A percentile compares a stretch with the other conserved stretches of the same genome.
phyloP scores from a whole-genome alignment of 805 yeast genomes.

The Candida parachauliodes region DNA sequence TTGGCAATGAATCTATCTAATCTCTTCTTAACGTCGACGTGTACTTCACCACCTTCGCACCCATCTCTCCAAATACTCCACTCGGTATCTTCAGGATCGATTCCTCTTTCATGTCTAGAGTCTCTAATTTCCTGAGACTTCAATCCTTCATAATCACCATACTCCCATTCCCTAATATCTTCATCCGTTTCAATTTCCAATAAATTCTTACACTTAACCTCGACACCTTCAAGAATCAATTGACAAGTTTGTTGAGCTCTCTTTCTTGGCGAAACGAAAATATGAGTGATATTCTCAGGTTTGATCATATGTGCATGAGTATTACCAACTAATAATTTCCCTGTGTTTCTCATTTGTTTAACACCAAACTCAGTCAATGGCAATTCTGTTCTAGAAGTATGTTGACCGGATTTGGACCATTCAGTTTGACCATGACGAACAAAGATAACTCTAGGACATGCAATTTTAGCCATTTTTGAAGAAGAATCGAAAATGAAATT shows the following conservation, averaged over 20 bases:
- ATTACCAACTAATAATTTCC: conserved; percentile 60
- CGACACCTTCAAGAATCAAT: conserved; percentile 48
- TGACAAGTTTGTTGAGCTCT: conserved; percentile 77
- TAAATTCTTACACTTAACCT: conserved; percentile 19
- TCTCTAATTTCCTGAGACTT: conserved; percentile 62
- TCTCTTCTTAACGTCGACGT: conserved; percentile 63
- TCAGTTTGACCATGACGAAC: conserved; percentile 90
- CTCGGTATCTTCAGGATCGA: conserved; percentile 30
- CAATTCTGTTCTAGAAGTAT: conserved; percentile 83
- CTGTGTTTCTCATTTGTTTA: conserved; percentile 70
- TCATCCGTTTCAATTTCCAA: conserved; percentile 51
- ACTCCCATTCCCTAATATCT: conserved; percentile 91
- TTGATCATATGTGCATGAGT: conserved; percentile 53
- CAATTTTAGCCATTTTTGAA: conserved; percentile 1
- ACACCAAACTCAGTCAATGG: conserved; percentile 77
- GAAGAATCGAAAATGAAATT: background rate
- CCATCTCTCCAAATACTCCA: conserved; percentile 94
- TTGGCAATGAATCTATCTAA: conserved; percentile 66
- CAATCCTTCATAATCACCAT: conserved; percentile 92
- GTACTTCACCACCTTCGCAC: conserved; percentile 84
- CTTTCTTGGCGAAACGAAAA: conserved; percentile 76
- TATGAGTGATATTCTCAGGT: conserved; percentile 56
- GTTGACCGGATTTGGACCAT: conserved; percentile 93
- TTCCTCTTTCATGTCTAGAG: conserved; percentile 54
- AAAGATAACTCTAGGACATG: conserved; percentile 66